Evolutionary conservation across 257 asterid genomes (phyloP).

Genomic region (Nemophila menziesii): DNA sequence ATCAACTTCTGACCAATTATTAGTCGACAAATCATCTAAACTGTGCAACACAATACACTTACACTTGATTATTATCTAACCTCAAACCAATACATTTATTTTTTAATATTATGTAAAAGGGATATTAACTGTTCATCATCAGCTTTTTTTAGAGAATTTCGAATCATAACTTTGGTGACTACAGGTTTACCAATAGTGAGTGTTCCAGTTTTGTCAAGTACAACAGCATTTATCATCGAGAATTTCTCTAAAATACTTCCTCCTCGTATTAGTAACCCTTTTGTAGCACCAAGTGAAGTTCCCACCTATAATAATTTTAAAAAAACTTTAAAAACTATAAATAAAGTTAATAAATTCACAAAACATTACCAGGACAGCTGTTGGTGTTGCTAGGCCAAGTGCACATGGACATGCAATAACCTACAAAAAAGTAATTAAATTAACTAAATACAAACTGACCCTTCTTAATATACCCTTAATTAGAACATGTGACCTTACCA

Average conservation of each 20-base stretch:
- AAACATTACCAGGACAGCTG: constrained; percentile 87
- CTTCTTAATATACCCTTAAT: neutral
- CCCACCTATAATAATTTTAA: constrained; percentile 85
- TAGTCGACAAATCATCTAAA: constrained; percentile 23
- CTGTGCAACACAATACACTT: constrained; percentile 39
- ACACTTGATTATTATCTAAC: constrained; percentile 1
- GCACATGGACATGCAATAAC: constrained; percentile 99
- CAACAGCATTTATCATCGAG: constrained; percentile 66
- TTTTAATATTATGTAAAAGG: neutral
- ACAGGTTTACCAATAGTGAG: constrained; percentile 83
- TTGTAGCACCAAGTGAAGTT: constrained; percentile 97
- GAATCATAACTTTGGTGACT: constrained; percentile 63
- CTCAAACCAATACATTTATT: neutral
- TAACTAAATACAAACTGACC: neutral
- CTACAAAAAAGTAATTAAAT: constrained; percentile 29
- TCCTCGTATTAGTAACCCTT: constrained; percentile 96
- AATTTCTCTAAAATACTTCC: constrained; percentile 85
- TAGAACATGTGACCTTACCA: constrained; percentile 37
- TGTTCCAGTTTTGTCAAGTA: constrained; percentile 97
- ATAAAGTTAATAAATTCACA: no score
- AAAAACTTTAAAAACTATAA: no score
- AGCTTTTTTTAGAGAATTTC: constrained; percentile 23
- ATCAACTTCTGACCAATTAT: constrained; percentile 72
- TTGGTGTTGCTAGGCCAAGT: constrained; percentile 98
- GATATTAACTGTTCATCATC: constrained; percentile 37